Percentiles rank a stretch among this genome's conserved stretches.
Evolutionary conservation across 495 filamentous ascomycete species (phyloP).

Genomic region (Penicillium fimorum): DNA sequence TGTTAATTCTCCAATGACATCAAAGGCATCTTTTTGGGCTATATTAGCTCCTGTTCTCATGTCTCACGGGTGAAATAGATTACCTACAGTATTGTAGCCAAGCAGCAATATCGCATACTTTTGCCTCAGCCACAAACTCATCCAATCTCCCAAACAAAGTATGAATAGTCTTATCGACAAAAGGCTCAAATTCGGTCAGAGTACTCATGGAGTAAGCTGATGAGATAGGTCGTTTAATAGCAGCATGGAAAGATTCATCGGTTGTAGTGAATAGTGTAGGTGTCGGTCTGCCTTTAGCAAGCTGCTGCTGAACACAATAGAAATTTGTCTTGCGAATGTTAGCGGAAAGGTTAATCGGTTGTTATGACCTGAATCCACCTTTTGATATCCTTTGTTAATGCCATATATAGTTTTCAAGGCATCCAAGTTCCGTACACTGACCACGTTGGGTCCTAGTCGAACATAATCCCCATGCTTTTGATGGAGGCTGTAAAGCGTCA

Average conservation of each 20-base stretch:
- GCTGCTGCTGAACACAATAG: slow-evolving; percentile 24
- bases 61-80: background rate
- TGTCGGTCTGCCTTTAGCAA: slow-evolving; percentile 3
- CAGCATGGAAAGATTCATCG: background rate
- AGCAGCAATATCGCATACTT: background rate
- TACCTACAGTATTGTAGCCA: background rate
- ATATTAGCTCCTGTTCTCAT: background rate
- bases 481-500: slow-evolving; percentile 38
- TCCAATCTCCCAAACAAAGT: background rate
- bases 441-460: slow-evolving; percentile 56
- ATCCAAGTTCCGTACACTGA: slow-evolving; percentile 48
- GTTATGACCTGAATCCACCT: slow-evolving; percentile 1
- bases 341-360: background rate
- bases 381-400: slow-evolving; percentile 20
- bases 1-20: background rate
- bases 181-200: background rate
- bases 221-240: background rate
- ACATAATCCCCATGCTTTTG: slow-evolving; percentile 54
- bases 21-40: background rate
- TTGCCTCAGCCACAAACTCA: background rate
- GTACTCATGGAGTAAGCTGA: background rate
- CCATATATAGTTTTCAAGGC: slow-evolving; percentile 28
- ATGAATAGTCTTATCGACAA: background rate
- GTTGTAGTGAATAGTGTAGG: background rate
- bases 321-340: slow-evolving; percentile 25